Conservation (phyloP, 192 early-diverging fungal species). For the Backusella luteola region DNA sequence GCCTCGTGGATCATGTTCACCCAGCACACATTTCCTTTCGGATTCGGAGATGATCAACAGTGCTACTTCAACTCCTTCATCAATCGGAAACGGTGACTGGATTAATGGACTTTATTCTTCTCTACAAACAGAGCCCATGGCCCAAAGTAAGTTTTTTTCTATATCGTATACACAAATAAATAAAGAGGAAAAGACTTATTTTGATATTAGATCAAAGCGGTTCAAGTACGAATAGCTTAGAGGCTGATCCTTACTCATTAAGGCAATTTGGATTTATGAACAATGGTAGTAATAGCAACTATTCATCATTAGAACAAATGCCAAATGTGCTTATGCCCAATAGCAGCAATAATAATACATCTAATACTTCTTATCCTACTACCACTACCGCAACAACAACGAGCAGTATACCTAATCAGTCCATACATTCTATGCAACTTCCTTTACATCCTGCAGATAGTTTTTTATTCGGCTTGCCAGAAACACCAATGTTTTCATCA, state of each 20-base stretch:
- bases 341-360: slow-evolving; percentile 8
- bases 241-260: slow-evolving; percentile 21
- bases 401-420: neutral
- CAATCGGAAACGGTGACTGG: slow-evolving; percentile 27
- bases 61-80: slow-evolving; percentile 13
- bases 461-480: neutral
- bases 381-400: neutral
- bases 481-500: neutral
- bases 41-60: slow-evolving; percentile 6
- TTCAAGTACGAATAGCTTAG: neutral
- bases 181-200: neutral
- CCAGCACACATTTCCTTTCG: neutral
- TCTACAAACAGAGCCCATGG: slow-evolving; percentile 2
- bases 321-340: neutral
- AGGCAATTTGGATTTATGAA: slow-evolving; percentile 21
- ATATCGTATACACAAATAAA: neutral
- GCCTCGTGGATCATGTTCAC: neutral
- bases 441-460: neutral
- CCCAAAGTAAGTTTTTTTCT: slow-evolving; percentile 11
- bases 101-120: slow-evolving; percentile 31
- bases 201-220: neutral
- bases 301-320: slow-evolving; percentile 11
- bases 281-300: slow-evolving; percentile 18
- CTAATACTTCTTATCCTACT: neutral
- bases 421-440: neutral